A percentile compares a stretch with the other conserved stretches of the same genome.
phyloP scores from a whole-genome alignment of 2,329 filamentous ascomycete species.

The Ophioceras dolichostomum region DNA sequence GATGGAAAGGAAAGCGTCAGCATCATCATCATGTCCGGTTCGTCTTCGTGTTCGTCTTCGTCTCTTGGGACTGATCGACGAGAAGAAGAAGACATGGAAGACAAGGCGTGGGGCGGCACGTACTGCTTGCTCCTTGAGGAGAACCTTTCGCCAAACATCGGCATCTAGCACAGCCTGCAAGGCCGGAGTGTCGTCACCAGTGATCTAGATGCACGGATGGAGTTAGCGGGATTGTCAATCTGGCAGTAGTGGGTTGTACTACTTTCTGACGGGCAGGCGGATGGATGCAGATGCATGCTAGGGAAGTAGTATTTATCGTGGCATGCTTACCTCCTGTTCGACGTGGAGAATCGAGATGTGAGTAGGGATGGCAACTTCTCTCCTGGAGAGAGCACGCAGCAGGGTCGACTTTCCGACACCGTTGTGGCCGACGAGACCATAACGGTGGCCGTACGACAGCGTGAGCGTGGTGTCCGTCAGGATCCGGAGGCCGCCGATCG shows the following conservation, averaged over 20 bases:
- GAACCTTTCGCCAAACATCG: constrained; percentile 95
- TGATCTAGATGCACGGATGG: no score
- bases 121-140: constrained; percentile 78
- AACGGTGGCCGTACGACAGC: constrained; percentile 82
- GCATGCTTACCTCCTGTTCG: constrained; percentile 86
- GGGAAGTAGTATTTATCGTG: no score
- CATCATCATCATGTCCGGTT: constrained; percentile 20
- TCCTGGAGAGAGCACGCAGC: constrained; percentile 75
- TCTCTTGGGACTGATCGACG: constrained; percentile 7
- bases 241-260: neutral
- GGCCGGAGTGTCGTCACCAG: constrained; percentile 88
- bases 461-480: constrained; percentile 84
- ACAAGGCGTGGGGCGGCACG: constrained; percentile 17
- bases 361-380: constrained; percentile 89
- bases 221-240: no score
- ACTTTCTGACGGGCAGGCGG: neutral
- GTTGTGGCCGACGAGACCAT: constrained; percentile 97
- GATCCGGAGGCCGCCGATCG: constrained; percentile 80
- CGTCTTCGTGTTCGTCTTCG: no score
- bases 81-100: neutral
- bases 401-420: constrained; percentile 98
- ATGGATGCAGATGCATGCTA: no score
- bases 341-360: constrained; percentile 99
- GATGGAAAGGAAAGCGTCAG: neutral
- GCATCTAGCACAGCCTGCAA: constrained; percentile 92